Evolutionary conservation across 305 asterid species (phyloP), one percentile per base, ranked within the genome.

Genomic region (Nicotiana rustica): DNA sequence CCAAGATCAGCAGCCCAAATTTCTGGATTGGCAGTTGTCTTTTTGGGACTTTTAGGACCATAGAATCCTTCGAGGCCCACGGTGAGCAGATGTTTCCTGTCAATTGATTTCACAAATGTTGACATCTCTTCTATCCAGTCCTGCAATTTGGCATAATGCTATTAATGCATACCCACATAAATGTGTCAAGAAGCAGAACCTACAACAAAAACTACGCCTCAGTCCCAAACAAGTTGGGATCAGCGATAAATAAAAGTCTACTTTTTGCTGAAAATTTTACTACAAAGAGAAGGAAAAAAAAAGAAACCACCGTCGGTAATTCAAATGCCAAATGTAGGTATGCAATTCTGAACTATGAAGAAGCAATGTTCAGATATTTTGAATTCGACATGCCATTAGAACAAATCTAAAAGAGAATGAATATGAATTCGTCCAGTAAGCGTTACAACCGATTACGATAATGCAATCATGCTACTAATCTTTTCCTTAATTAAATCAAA

Each of bases 71-170:
- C 99, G 35, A 95, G 97, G 49, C 99, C 99, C 29, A 95, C 95
- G 0, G 99, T 97, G 29, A 97, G 77, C 80, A 97, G 90, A 90
- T 97, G 99, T 73, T 92, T 95, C 82, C 86, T 86, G 89, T 97
- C 99, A 17, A 97, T 91, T 81, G 95, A 91, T 86, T 97, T 97
- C 64, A 93, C 86, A 67, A 90, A 97, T 56, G 90, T 83, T 10
- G 99, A 95, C 98, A 97, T 97, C 85, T 97, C 98, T 90, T 92
- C 97, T 57, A 97, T 92, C 99, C 99, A 97, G 79, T 93, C 99
- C 99, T 96, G 94, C 86, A 92, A 80, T 85, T 87, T 56, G 21
- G 78, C 5, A 36, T 80, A 56, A 88, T 38, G 31, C 18, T n/a
- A 81, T 83, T 80, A 77, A 10, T 59, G 67, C 71, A 71, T 59